Percentiles rank a stretch among this genome's conserved stretches.
These are phyloP conservation scores for Adansonia rubrostipa DNA, from an alignment of 441 rosid genomes.

Conservation along the genomic window DNA sequence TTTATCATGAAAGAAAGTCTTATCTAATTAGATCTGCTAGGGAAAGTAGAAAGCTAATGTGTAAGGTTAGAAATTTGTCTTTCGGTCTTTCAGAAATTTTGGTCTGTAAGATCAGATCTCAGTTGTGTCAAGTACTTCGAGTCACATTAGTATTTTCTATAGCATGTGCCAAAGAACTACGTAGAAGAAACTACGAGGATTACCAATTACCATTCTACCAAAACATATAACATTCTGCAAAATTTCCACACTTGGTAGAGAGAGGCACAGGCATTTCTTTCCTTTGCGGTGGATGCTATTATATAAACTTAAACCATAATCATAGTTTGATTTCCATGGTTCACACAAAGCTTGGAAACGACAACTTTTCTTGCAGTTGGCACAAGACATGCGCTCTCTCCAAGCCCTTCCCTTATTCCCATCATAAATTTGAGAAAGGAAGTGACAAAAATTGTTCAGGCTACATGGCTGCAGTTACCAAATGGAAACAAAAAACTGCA, in stretches of 20 bases:
- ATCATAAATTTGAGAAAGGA: not conserved
- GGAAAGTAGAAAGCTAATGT: not conserved
- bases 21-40: not conserved
- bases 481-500: not conserved
- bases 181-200: not conserved
- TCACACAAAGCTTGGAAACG: not conserved
- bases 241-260: not conserved
- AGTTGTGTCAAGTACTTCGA: not conserved
- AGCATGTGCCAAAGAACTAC: not conserved
- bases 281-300: not conserved
- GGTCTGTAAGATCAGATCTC: not conserved
- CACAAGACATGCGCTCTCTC: not conserved
- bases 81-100: not conserved
- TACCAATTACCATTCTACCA: not conserved
- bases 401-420: not conserved
- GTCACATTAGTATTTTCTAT: not conserved
- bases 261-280: not conserved
- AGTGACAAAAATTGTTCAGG: not conserved
- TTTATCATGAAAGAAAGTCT: not conserved
- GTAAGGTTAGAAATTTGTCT: conserved; percentile 10
- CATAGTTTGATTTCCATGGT: not conserved
- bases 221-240: not conserved
- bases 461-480: not conserved
- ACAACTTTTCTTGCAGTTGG: not conserved
- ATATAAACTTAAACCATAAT: not conserved